Evolutionary conservation across 129 eudicot genomes (phyloP).

Genomic region (Pittosporum tobira): DNA sequence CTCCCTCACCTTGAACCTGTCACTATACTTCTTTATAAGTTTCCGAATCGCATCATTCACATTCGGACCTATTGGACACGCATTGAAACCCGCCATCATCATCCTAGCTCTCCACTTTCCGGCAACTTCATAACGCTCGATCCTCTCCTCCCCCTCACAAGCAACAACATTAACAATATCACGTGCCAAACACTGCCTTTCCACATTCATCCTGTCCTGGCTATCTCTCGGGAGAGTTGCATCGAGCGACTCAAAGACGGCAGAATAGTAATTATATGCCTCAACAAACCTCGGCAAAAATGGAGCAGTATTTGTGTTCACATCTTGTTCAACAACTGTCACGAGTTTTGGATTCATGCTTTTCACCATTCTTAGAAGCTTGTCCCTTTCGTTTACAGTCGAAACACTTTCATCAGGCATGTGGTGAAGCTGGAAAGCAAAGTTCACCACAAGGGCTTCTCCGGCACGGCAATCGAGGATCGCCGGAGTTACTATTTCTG

Average conservation of each 20-base stretch:
- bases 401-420: constrained; percentile 98
- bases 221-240: constrained; percentile 73
- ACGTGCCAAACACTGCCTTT: constrained; percentile 87
- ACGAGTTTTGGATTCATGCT: constrained; percentile 79
- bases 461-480: constrained; percentile 45
- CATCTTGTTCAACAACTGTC: constrained; percentile 84
- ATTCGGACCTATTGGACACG: constrained; percentile 35
- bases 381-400: constrained; percentile 65
- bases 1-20: constrained; percentile 61
- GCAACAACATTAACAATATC: constrained; percentile 88
- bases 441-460: constrained; percentile 77
- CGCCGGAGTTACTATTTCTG: constrained; percentile 43
- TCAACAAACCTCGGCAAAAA: constrained; percentile 69
- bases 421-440: constrained; percentile 97
- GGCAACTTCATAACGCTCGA: constrained; percentile 86
- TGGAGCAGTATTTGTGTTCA: constrained; percentile 91
- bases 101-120: constrained; percentile 98
- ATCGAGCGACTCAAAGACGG: constrained; percentile 76
- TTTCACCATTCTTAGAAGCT: constrained; percentile 83
- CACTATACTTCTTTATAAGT: constrained; percentile 59
- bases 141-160: constrained; percentile 93
- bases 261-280: constrained; percentile 75
- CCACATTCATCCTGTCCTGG: constrained; percentile 82
- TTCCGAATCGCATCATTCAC: constrained; percentile 37
- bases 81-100: constrained; percentile 88